Percentiles rank a stretch among this genome's conserved stretches.
Conservation (phyloP, 2,329 filamentous ascomycete species). For the Epichloe baconii region DNA sequence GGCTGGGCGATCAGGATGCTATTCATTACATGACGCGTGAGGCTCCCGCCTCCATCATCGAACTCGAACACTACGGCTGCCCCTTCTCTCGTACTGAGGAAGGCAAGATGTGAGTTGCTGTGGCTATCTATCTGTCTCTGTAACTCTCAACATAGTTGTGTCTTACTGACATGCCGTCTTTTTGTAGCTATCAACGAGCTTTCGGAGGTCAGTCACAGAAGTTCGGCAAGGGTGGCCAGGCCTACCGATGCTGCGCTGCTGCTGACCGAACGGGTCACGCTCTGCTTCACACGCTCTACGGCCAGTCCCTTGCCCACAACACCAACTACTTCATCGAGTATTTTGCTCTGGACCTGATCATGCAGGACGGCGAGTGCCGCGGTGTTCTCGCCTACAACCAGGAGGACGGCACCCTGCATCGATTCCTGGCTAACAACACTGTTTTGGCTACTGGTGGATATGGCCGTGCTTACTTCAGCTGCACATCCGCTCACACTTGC, state of each 20-base stretch:
- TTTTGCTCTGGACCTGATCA: conserved; percentile 92
- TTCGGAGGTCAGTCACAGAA: conserved; percentile 96
- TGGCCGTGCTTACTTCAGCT: conserved; percentile 95
- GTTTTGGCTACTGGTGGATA: conserved; percentile 95
- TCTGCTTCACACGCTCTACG: conserved; percentile 95
- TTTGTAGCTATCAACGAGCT: conserved; percentile 75
- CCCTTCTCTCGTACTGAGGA: conserved; percentile 95
- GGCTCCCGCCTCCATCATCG: conserved; percentile 80
- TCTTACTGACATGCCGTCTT: not conserved
- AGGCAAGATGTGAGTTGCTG: conserved; percentile 66
- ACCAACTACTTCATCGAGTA: conserved; percentile 99
- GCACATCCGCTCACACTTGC: conserved; percentile 95
- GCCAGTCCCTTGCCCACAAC: conserved; percentile 92
- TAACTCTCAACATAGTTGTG: not conserved
- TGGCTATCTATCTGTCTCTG: too few relatives aligned
- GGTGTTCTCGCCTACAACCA: conserved; percentile 97
- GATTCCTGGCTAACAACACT: conserved; percentile 93
- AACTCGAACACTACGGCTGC: conserved; percentile 95
- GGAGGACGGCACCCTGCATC: conserved; percentile 93
- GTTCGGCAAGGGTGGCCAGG: conserved; percentile 92
- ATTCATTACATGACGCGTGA: conserved; percentile 99
- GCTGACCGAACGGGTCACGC: conserved; percentile 96
- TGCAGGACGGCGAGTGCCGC: conserved; percentile 94
- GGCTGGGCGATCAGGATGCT: conserved; percentile 92
- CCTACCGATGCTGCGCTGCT: conserved; percentile 92